Base-by-base conservation (phyloP, 768 basidiomycete species). In the Cystofilobasidium capitatum region DNA sequence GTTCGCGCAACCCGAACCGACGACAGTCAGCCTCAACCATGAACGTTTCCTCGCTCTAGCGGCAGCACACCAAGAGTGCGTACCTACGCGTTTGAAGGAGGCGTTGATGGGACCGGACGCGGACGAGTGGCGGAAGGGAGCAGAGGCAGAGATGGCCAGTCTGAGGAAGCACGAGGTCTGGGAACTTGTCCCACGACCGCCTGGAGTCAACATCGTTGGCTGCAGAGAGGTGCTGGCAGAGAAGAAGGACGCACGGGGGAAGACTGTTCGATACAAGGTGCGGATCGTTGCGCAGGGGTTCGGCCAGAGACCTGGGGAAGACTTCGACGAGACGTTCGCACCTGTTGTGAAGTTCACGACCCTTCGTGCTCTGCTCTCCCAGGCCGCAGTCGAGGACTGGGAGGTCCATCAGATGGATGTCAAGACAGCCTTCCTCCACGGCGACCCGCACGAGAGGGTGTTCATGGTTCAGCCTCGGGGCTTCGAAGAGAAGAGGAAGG, bases 351-450 rank as follows among this genome's bases (percentile, higher is more conserved):
- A 55, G 29, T 29, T 37, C 45, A 44, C 40, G 17, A 55, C 69
- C 6, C 31, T 66, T 17, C 59, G 58, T 14, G 39, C 31, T 6
- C 36, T 66, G 17, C 57, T 62, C 17, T 22, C 69, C 22, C 33
- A 58, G 5, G 57, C 59, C 13, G 65, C 65, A 5, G 13, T 29
- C 5, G 24, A n/a, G 24, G 59, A 31, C 54, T 42, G 26, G 35
- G 58, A 24, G 8, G 36, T 55, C 42, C 8, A 54, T 3, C 69
- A 70, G 26, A 13, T 62, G 26, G 65, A 70, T 54, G 65, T 70
- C 29, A 31, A 66, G 36, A 54, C 44, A 17, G 70, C 70, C 13
- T 70, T 45, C 60, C 47, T 67, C 10, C 17, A 68, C 51, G 66
- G 57, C 3, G 40, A 44, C 9, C 16, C 63, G 13, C 24, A 62